Evolutionary conservation across 345 rosid genomes (phyloP).

Genomic region (Euphorbia tirucalli): DNA sequence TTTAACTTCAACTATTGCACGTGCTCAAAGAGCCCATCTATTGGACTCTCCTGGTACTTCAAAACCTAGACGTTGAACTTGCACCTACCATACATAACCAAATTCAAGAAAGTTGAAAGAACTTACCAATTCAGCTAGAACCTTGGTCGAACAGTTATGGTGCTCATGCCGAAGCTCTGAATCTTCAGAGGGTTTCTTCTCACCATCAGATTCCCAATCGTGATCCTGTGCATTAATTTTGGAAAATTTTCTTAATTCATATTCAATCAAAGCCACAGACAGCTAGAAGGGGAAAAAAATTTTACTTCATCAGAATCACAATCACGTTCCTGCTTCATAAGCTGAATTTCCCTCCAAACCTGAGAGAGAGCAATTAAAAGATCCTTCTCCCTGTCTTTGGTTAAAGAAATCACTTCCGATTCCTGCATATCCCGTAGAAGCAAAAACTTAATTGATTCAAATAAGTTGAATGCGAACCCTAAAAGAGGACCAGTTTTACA

Average conservation of each 20-base stretch:
- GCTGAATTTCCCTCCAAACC: constrained; percentile 49
- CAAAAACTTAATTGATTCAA: neutral
- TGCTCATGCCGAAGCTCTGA: constrained; percentile 13
- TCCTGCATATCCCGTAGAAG: constrained; percentile 27
- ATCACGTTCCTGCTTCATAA: constrained; percentile 33
- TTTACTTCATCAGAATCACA: constrained; percentile 24
- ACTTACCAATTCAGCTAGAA: constrained; percentile 54
- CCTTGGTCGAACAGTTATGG: constrained; percentile 29
- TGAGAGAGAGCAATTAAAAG: constrained; percentile 56
- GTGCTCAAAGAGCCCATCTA: neutral
- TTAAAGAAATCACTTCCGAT: constrained; percentile 19
- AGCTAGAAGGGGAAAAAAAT: neutral
- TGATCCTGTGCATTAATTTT: constrained; percentile 24
- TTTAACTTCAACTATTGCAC: too few species aligned
- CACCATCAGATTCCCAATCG: neutral
- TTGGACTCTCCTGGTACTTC: neutral
- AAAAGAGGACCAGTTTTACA: neutral
- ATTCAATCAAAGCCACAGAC: neutral
- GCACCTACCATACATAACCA: neutral
- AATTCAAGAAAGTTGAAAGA: neutral
- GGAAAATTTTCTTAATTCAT: neutral
- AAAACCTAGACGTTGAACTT: neutral
- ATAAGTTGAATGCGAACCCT: neutral
- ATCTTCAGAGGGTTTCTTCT: constrained; percentile 6
- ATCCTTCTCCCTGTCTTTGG: constrained; percentile 43